phyloP scores from a whole-genome alignment of 2,329 filamentous ascomycete species.

The Cordyceps cicadae region DNA sequence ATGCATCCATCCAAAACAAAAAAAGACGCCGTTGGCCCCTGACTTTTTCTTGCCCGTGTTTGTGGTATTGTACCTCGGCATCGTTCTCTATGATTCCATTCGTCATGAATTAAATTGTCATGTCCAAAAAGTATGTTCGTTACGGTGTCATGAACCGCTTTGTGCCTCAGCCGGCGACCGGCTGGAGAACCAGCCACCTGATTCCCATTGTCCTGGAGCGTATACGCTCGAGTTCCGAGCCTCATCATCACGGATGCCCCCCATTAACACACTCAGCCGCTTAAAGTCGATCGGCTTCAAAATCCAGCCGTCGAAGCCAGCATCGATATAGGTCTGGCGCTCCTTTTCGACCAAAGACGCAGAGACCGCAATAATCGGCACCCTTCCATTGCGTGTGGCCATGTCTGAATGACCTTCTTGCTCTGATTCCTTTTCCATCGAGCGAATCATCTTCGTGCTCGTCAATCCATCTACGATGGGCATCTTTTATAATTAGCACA shows the following conservation, averaged over 20 bases:
- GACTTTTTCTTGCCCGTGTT: background rate
- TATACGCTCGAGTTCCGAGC: conserved; percentile 59
- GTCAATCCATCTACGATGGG: conserved; percentile 79
- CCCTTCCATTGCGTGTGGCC: conserved; percentile 52
- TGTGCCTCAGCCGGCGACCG: background rate
- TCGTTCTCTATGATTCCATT: background rate
- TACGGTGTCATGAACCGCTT: background rate
- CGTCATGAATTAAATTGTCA: background rate
- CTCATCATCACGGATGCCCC: conserved; percentile 56
- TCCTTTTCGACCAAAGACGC: conserved; percentile 70
- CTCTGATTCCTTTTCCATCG: conserved; percentile 50
- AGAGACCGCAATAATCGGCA: conserved; percentile 81
- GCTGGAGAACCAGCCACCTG: conserved; percentile 69
- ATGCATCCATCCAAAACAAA: background rate
- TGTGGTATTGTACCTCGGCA: background rate
- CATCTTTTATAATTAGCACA: conserved; percentile 51
- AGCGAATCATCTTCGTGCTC: conserved; percentile 76
- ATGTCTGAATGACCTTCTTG: conserved; percentile 47
- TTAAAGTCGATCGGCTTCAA: conserved; percentile 80
- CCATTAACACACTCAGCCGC: conserved; percentile 59
- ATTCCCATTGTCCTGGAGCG: conserved; percentile 65
- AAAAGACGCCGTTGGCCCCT: background rate
- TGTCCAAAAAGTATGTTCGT: background rate
- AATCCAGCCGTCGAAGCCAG: conserved; percentile 86
- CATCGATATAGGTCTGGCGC: conserved; percentile 59